phyloP scores from a whole-genome alignment of 306 rosid genomes.

The Dryas alaskensis region DNA sequence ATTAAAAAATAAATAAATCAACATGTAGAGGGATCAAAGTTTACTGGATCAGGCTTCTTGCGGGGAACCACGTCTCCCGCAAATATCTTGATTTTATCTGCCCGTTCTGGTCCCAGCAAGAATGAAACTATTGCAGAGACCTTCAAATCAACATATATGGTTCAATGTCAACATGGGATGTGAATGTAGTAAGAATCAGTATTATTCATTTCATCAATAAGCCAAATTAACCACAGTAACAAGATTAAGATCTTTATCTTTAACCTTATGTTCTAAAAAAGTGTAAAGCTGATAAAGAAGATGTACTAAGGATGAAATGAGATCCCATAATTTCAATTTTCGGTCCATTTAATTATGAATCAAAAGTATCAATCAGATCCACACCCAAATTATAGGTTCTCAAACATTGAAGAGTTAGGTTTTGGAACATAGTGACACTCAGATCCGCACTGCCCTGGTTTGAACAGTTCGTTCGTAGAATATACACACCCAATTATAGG shows the following conservation, averaged over 20 bases:
- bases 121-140: constrained; percentile 93
- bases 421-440: not conserved
- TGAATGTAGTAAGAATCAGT: constrained; percentile 12
- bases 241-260: constrained; percentile 6
- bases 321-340: constrained; percentile 4
- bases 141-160: constrained; percentile 42
- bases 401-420: constrained; percentile 15
- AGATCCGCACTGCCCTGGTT: too few species aligned
- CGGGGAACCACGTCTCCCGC: constrained; percentile 99
- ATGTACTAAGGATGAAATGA: not conserved
- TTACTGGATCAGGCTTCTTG: constrained; percentile 98
- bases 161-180: constrained; percentile 17
- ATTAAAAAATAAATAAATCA: constrained; percentile 1
- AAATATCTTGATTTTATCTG: constrained; percentile 83
- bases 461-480: not conserved
- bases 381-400: not conserved
- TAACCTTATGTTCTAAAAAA: not conserved
- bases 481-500: not conserved
- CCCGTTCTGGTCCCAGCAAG: constrained; percentile 84
- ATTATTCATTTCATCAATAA: constrained; percentile 7
- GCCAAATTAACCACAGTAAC: constrained; percentile 11
- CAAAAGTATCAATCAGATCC: not conserved
- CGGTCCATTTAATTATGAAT: not conserved
- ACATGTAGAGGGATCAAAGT: constrained; percentile 22
- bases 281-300: constrained; percentile 3